Conservation (phyloP, 2,329 filamentous ascomycete species). For the Aspergillus tubingensis region DNA sequence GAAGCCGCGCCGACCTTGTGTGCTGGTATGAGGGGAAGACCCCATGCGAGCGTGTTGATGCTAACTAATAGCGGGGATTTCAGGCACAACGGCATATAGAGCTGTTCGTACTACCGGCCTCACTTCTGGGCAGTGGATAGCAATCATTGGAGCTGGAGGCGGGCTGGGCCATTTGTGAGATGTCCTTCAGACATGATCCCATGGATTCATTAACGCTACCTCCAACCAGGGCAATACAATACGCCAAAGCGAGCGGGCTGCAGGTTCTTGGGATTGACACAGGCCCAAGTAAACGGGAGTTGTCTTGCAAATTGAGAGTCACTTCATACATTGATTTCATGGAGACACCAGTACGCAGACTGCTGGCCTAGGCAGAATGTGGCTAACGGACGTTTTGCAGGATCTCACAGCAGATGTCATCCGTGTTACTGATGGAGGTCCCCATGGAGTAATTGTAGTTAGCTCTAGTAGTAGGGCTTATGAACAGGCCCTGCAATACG, state of each 20-base stretch:
- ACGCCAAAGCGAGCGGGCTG: not conserved
- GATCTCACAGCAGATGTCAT: not conserved
- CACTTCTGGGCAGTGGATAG: not conserved
- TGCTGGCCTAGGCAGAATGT: not conserved
- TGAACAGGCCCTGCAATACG: not conserved
- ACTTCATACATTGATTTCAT: not conserved
- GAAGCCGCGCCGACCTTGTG: not conserved
- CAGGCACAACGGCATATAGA: not conserved
- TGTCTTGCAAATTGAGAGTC: not conserved
- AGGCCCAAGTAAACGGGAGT: not conserved
- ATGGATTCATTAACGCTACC: not conserved
- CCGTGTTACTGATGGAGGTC: not conserved
- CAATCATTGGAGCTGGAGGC: not conserved
- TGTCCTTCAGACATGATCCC: not conserved
- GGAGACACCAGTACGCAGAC: not conserved
- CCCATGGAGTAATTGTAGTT: not conserved
- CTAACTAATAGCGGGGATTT: not conserved
- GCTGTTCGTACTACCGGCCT: not conserved
- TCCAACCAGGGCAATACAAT: not conserved
- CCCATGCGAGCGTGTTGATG: not conserved
- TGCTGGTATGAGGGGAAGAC: not conserved
- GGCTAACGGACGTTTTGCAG: not conserved
- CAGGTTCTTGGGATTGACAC: not conserved
- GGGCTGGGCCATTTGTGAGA: not conserved
- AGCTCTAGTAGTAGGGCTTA: not conserved